These are phyloP conservation scores for Pleomassaria siparia DNA, from an alignment of 2,329 filamentous ascomycete genomes.

Conservation along the genomic window DNA sequence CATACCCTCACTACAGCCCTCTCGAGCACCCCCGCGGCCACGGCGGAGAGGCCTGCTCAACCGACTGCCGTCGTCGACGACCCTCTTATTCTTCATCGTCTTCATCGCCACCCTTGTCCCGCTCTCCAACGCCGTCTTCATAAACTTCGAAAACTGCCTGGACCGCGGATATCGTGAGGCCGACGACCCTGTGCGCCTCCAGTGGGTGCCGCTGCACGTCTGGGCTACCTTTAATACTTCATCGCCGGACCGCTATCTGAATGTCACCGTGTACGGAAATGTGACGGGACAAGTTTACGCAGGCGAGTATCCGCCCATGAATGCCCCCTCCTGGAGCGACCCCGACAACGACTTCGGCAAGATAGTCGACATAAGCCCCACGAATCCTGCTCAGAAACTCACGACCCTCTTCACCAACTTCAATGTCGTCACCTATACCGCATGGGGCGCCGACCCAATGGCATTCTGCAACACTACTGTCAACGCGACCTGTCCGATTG, in stretches of 20 bases:
- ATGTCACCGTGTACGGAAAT: slow-evolving; percentile 85
- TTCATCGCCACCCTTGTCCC: slow-evolving; percentile 27
- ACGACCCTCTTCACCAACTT: slow-evolving; percentile 74
- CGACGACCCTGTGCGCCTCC: slow-evolving; percentile 62
- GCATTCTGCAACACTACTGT: slow-evolving; percentile 66
- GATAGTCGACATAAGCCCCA: slow-evolving; percentile 64
- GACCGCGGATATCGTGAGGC: slow-evolving; percentile 59
- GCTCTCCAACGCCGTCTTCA: slow-evolving; percentile 53
- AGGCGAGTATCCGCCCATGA: slow-evolving; percentile 60
- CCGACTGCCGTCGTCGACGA: slow-evolving; percentile 15
- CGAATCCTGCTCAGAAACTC: slow-evolving; percentile 59
- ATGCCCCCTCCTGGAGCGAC: slow-evolving; percentile 63
- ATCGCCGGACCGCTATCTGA: slow-evolving; percentile 64
- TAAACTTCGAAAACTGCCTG: slow-evolving; percentile 86
- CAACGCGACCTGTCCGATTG: slow-evolving; percentile 71
- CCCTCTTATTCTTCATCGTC: slow-evolving; percentile 26
- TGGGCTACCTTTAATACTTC: slow-evolving; percentile 71
- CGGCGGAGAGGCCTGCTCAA: slow-evolving; percentile 25
- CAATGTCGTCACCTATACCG: slow-evolving; percentile 75
- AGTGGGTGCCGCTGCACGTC: slow-evolving; percentile 76
- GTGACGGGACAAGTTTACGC: slow-evolving; percentile 71
- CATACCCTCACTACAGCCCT: slow-evolving; percentile 29
- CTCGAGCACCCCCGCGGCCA: slow-evolving; percentile 32
- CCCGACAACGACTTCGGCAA: slow-evolving; percentile 68
- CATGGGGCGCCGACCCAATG: slow-evolving; percentile 57